Evolutionary conservation across 225 moss, liverwort and hornwort species (phyloP), one percentile per base, ranked within the genome.

Genomic region (Thuidium tamariscinum): DNA sequence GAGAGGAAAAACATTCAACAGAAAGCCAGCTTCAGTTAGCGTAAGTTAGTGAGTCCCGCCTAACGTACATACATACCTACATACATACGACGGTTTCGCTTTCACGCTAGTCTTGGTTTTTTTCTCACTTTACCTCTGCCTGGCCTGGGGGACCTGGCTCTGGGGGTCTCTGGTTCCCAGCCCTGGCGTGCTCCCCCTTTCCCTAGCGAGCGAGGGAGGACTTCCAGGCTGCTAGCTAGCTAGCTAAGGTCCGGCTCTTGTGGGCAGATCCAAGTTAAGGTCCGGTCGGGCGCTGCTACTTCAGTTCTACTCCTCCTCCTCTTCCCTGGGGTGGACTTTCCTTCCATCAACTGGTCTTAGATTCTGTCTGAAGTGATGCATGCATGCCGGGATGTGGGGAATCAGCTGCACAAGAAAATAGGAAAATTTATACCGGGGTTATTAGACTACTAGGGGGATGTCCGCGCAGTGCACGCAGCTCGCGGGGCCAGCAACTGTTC

Each of bases 281-380:
- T 85, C 91, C 85, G 87, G 91, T 89, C 91, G 89, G 91, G 79
- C 39, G n/a, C 44, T 39, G 61, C 76, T 14, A 14, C 75, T 51
- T n/a, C 7, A 44, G 52, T 48, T 41, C 5, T 29, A 3, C 65
- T 73, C 9, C 74, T 32, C 55, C 83, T 15, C 11, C 74, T 37
- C 52, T 26, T 15, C 56, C 26, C 78, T 88, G 83, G 88, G 66
- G 88, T 89, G 91, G 88, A 89, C 91, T 89, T 91, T 91, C 83
- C 86, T 29, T 13, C 69, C n/a, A n/a, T n/a, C n/a, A n/a, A n/a
- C n/a, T 62, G 86, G 82, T 83, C 91, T 82, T 83, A 89, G 91
- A 91, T 91, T 89, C 91, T 89, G 87, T 87, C 83, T 83, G 83
- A 83, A 86, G 82, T 81, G 79, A 86, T 74, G 81, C 79, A 34